A percentile compares a stretch with the other conserved stretches of the same genome.
Evolutionary conservation across 495 filamentous ascomycete genomes (phyloP).

Genomic region (Geoglossum glabrum): DNA sequence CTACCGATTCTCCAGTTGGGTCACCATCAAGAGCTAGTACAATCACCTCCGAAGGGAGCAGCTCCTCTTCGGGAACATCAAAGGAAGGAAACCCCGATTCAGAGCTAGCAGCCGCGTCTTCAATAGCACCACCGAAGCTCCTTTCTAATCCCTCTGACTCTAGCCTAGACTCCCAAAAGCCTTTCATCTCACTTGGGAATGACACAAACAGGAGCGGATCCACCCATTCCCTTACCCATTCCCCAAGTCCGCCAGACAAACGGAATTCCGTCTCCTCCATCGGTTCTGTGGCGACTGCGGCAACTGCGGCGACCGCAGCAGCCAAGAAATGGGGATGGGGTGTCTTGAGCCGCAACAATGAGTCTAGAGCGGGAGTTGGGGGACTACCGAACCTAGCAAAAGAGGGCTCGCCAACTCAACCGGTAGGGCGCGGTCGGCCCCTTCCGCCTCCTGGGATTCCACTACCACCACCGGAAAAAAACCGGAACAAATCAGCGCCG

Average conservation of each 20-base stretch:
- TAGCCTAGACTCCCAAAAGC: background rate
- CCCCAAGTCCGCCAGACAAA: slow-evolving; percentile 13
- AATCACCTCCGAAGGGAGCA: slow-evolving; percentile 11
- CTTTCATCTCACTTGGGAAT: background rate
- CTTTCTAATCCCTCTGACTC: background rate
- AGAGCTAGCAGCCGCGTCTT: background rate
- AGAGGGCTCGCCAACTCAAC: slow-evolving; percentile 36
- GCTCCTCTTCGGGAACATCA: slow-evolving; percentile 24
- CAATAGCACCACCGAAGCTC: background rate
- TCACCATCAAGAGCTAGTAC: slow-evolving; percentile 26
- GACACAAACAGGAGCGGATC: slow-evolving; percentile 8
- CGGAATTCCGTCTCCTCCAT: slow-evolving; percentile 32
- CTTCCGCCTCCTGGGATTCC: slow-evolving; percentile 34
- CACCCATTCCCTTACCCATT: slow-evolving; percentile 18
- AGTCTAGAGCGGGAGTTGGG: slow-evolving; percentile 4
- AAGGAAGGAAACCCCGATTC: slow-evolving; percentile 5
- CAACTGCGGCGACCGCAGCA: slow-evolving; percentile 40
- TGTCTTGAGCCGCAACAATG: slow-evolving; percentile 37
- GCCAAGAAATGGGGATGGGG: slow-evolving; percentile 69
- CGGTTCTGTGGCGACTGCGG: slow-evolving; percentile 17
- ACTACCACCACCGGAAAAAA: slow-evolving; percentile 31
- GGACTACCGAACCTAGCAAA: slow-evolving; percentile 11
- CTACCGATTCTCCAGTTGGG: slow-evolving; percentile 27
- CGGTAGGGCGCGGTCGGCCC: slow-evolving; percentile 48
- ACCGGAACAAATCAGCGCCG: slow-evolving; percentile 31